Base-by-base conservation (phyloP, 768 basidiomycete species). In the Trametes meyenii region DNA sequence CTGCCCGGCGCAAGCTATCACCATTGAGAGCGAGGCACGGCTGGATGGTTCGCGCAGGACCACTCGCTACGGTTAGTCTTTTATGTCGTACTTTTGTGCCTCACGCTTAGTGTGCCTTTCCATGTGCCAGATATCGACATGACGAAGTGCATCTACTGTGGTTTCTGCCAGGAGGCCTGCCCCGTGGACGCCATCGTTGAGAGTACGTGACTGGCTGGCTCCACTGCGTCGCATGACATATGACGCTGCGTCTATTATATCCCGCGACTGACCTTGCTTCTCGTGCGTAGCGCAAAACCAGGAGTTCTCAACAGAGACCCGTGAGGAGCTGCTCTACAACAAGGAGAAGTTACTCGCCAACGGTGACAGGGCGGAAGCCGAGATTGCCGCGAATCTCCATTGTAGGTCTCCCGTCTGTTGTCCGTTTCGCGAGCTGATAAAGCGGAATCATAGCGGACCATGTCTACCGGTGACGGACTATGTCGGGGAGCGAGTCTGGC, bases 61-160 rank as follows among this genome's bases (percentile, higher is more conserved):
- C 60, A 98, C 97, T 33, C 92, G 94, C 87, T 99, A 98, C 70
- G 97, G 94, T 90, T 56, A 54, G 58, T 58, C 16, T 58, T 1
- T 19, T 24, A 61, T 58, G 44, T 58, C 13, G 26, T 55, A 33
- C 61, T 50, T 58, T 51, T 61, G 43, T 44, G 53, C 61, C 61
- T 51, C 17, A 56, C 57, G 24, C 40, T 39, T 54, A 36, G 39
- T 68, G 44, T 12, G 43, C 49, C 53, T 54, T 29, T 1, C n/a
- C 33, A 40, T 4, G 6, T 44, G 14, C 21, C 66, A 96, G 94
- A 98, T 77, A 95, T 98, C 70, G 97, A 99, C 75, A 99, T 99
- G 97, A 99, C 97, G 61, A 98, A 96, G 82, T 98, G 97, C 78
- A 99, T 99, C 71, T 99, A 99, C 81, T 99, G 97, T 76, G 97